Base-by-base conservation (phyloP, 2,329 filamentous ascomycete genomes). In the Penicillium sp. region DNA sequence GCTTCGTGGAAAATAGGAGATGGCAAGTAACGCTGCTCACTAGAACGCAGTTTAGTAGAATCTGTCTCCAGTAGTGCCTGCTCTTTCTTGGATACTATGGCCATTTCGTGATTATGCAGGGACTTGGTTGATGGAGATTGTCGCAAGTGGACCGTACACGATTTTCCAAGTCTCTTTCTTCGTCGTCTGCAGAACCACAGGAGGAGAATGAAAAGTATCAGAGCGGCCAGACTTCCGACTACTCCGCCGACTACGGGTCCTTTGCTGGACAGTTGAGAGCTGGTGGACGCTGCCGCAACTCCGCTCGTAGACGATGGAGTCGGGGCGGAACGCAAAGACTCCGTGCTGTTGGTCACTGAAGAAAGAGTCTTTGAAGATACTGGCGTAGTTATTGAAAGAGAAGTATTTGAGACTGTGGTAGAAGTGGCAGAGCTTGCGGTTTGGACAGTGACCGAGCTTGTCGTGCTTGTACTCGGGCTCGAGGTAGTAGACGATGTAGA, bases 241-340 rank as follows among this genome's bases (percentile, higher is more conserved):
- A 62, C 57, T 2, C 70, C 70, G n/a, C 71, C 71, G 51, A 74
- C 69, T 13, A 71, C 61, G 30, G 58, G 65, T 22, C 52, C 64
- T 49, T 26, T 54, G 14, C 51, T 55, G 37, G 43, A 19, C 1
- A 55, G 26, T 10, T 52, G 45, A 40, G 28, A 40, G 13, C 42
- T 25, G 33, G 13, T 38, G 35, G 22, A 22, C 5, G 63, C 28
- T 5, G 35, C 45, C 22, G 42, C 42, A 26, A 16, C 51, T 26
- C 22, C 25, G 11, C 13, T 45, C 7, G 52, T 53, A 11, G 52
- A n/a, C 4, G 55, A 28, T 16, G 35, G 19, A 16, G 52, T 40
- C 25, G 55, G 37, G 4, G 38, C 28, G 6, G 48, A 42, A 19
- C 35, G 60, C n/a, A 28, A 43, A 30, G 25, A 25, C 6, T 19